phyloP scores from a whole-genome alignment of 345 rosid genomes.

The Brassica carinata region DNA sequence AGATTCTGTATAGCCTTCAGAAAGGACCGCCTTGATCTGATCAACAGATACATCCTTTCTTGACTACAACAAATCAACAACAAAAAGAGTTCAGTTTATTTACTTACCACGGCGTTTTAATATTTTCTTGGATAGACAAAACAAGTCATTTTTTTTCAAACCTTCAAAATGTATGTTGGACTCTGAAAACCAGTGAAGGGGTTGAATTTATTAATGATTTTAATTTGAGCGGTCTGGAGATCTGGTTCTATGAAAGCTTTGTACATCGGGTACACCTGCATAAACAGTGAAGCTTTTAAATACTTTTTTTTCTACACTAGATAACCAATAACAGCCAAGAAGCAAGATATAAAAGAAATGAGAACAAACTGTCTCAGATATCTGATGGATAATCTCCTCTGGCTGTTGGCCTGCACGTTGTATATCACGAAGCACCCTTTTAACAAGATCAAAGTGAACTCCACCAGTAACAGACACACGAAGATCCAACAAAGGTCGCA shows the following conservation, averaged over 20 bases:
- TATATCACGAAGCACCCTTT: slow-evolving; percentile 92
- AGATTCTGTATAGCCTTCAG: slow-evolving; percentile 68
- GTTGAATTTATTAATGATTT: slow-evolving; percentile 87
- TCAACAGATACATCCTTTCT: slow-evolving; percentile 64
- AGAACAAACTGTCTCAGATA: slow-evolving; percentile 82
- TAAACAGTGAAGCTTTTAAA: slow-evolving; percentile 15
- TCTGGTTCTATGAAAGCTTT: slow-evolving; percentile 99
- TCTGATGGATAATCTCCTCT: slow-evolving; percentile 94
- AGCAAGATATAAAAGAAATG: too few relatives aligned
- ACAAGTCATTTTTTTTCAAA: slow-evolving; percentile 34
- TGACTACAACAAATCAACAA: slow-evolving; percentile 61
- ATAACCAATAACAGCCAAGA: too few relatives aligned
- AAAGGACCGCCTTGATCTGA: slow-evolving; percentile 66
- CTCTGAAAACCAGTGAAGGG: slow-evolving; percentile 97
- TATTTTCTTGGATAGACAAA: neutral
- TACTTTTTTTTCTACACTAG: too few relatives aligned
- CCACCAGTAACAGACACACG: slow-evolving; percentile 93
- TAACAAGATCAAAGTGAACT: slow-evolving; percentile 98
- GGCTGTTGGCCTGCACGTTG: slow-evolving; percentile 99
- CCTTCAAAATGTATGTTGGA: slow-evolving; percentile 97
- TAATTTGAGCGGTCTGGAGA: slow-evolving; percentile 94
- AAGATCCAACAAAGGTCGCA: slow-evolving; percentile 86
- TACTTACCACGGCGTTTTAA: too few relatives aligned
- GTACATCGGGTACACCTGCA: slow-evolving; percentile 99
- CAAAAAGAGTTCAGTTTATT: slow-evolving; percentile 1